Base-by-base conservation (phyloP, 148 eudicot genomes). In the Camellia granthamiana region DNA sequence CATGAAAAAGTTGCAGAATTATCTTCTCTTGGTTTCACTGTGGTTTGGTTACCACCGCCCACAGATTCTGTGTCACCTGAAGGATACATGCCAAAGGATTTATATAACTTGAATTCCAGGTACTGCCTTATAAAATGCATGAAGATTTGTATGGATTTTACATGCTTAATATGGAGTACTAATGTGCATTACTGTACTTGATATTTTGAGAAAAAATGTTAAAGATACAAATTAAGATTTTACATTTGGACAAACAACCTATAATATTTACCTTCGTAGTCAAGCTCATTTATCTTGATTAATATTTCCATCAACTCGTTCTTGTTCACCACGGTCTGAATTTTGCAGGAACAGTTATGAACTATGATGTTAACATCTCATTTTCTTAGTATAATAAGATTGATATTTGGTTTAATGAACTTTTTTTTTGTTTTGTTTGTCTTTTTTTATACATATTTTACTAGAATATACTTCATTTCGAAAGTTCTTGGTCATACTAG, bases 1-100 rank as follows among this genome's bases (percentile, higher is more conserved):
- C 87, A 85, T 6, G 90, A 89, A 67, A 92, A 85, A 84, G 92
- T 88, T 70, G 75, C 82, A 13, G 91, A 92, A 64, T 77, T 97
- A 78, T 81, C 99, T 7, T 87, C 92, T 44, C 91, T 92, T 77
- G 98, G 98, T 78, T 94, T 97, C 81, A 97, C 95, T 10, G 88
- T 90, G 64, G 80, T 94, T 81, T 97, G 99, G 99, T 85, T 97
- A 81, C 99, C 98, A 38, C 99, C 99, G 7, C 99, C 99, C 8
- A 97, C 98, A 63, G 99, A 94, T 52, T 94, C 98, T 65, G 98
- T 97, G 49, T 94, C 99, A 62, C 98, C 98, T 67, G 99, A 97
- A 86, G 99, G 99, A 80, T 94, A 94, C 90, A 94, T 97, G 99
- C 99, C 99, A 10, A 88, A 72, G 85, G 99, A 97, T 87, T 91